These are phyloP conservation scores for Colletotrichum somersetense DNA, from an alignment of 2,329 filamentous ascomycete genomes.

Conservation along the genomic window DNA sequence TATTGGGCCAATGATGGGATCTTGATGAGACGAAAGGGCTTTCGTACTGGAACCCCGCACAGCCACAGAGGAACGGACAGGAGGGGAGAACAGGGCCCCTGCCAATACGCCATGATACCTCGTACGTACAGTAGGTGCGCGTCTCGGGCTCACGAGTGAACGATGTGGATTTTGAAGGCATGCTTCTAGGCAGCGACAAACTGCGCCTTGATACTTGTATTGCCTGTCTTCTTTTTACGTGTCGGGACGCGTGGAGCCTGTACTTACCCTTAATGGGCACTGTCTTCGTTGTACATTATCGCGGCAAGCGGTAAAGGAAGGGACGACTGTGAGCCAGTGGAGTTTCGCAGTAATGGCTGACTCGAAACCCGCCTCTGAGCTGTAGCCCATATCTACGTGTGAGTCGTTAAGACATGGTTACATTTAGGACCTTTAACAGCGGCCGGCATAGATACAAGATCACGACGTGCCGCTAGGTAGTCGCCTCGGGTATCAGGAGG, in stretches of 20 bases:
- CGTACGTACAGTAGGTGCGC: not conserved
- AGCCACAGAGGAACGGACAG: conserved; percentile 30
- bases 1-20: conserved; percentile 1
- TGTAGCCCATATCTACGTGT: not conserved
- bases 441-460: not conserved
- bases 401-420: not conserved
- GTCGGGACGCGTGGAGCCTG: not conserved
- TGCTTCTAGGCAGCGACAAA: not conserved
- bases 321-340: not conserved
- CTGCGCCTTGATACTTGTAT: not conserved
- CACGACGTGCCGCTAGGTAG: not conserved
- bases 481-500: not conserved
- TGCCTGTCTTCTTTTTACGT: not conserved
- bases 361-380: not conserved
- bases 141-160: not conserved
- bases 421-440: not conserved
- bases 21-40: conserved; percentile 23
- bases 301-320: conserved; percentile 3
- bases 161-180: not conserved
- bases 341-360: not conserved
- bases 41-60: conserved; percentile 30
- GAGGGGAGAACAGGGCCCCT: not conserved
- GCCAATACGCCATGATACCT: not conserved
- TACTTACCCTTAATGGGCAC: not conserved
- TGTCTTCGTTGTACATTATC: not conserved